These are phyloP conservation scores for Cymbopogon flexuosus DNA, from an alignment of 202 grass and related monocot species.

Conservation along the genomic window DNA sequence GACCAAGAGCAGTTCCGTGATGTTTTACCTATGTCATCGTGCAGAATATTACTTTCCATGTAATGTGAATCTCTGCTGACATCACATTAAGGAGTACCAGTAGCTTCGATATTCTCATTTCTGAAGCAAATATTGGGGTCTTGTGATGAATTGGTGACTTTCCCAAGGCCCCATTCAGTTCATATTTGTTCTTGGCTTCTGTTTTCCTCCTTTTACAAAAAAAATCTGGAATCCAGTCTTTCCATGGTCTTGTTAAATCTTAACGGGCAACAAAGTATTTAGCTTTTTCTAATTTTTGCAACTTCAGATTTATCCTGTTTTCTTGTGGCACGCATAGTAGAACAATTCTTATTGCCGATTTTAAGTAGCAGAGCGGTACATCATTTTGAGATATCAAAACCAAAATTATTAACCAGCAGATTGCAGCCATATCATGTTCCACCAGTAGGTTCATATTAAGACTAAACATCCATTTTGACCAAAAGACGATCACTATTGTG, in stretches of 20 bases:
- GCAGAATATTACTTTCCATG: neutral
- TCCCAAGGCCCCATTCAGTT: neutral
- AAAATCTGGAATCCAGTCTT: neutral
- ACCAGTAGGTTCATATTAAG: neutral
- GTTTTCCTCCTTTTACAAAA: neutral
- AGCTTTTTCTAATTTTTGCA: neutral
- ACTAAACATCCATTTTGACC: neutral
- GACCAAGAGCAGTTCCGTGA: neutral
- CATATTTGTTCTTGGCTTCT: neutral
- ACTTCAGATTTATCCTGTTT: neutral
- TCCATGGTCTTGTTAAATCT: neutral
- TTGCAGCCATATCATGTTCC: neutral
- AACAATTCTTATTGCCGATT: neutral
- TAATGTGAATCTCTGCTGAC: neutral
- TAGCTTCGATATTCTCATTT: neutral
- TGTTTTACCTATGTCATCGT: neutral
- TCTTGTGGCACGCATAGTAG: neutral
- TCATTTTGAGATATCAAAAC: neutral
- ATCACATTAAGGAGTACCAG: neutral
- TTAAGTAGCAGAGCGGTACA: neutral
- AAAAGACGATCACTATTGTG: neutral
- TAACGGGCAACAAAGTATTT: neutral
- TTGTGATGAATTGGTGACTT: neutral
- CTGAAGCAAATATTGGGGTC: neutral
- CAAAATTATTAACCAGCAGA: neutral